Evolutionary conservation across 2,329 filamentous ascomycete genomes (phyloP).

Genomic region (Hypoxylon sp.): DNA sequence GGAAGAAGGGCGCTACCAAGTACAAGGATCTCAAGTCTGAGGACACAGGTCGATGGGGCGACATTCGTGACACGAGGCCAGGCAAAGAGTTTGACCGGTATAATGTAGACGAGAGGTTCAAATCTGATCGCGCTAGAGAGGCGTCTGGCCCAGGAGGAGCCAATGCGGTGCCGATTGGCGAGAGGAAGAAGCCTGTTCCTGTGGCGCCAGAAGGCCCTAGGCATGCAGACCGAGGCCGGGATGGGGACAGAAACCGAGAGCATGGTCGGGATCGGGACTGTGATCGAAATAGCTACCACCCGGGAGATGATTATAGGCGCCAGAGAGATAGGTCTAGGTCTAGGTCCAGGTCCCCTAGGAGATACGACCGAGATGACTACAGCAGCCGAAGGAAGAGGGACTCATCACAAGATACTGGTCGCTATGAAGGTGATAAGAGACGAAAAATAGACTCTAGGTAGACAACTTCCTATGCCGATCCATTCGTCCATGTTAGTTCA

Average conservation of each 20-base stretch:
- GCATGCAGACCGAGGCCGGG: constrained; percentile 46
- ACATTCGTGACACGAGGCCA: constrained; percentile 65
- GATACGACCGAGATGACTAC: constrained; percentile 58
- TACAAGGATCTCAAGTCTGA: constrained; percentile 90
- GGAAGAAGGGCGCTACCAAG: constrained; percentile 89
- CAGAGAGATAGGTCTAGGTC: constrained; percentile 61
- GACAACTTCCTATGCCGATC: constrained; percentile 32
- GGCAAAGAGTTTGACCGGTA: constrained; percentile 56
- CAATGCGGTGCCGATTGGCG: constrained; percentile 77
- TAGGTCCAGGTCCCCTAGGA: constrained; percentile 68
- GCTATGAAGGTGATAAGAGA: constrained; percentile 70
- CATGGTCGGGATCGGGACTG: constrained; percentile 48
- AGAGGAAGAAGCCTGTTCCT: constrained; percentile 63
- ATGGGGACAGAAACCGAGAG: constrained; percentile 44
- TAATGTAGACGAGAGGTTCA: constrained; percentile 74
- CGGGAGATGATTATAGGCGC: constrained; percentile 53
- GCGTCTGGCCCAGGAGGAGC: constrained; percentile 68
- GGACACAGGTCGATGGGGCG: constrained; percentile 90
- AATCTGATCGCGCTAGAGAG: constrained; percentile 69
- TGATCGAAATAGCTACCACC: constrained; percentile 50
- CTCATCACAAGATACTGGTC: constrained; percentile 65
- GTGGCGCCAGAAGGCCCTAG: constrained; percentile 57
- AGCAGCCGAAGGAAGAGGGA: constrained; percentile 68
- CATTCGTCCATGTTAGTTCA: constrained; percentile 33
- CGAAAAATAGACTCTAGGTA: constrained; percentile 64